Base-by-base conservation (phyloP, 2,329 filamentous ascomycete genomes). In the Pseudogymnoascus sp. region DNA sequence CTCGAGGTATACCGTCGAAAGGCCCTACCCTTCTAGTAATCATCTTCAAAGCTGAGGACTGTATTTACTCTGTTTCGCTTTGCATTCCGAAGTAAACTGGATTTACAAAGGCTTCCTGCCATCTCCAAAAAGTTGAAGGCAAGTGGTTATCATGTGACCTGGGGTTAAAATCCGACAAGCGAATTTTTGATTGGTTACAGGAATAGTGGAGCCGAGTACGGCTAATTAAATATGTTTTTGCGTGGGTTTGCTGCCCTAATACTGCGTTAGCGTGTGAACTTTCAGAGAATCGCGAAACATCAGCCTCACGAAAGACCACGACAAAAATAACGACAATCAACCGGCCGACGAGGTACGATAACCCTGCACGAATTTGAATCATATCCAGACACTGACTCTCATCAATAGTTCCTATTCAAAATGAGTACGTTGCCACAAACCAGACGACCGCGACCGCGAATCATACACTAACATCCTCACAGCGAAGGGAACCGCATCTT, bases 401-500 rank as follows among this genome's bases (percentile, higher is more conserved):
- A 35, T 49, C 33, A 60, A 38, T 33, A 23, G 62, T 66, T 66
- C 66, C 69, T 66, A 68, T 64, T 67, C 70, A 72, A 70, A 66
- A 72, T 72, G 71, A 72, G 71, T 72, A 70, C 65, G 71, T 66
- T 41, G 22, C 58, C 55, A 35, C 30, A 41, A 38, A 30, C 12
- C 35, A 23, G 52, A 45, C 60, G 60, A 58, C 33, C 33, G 38
- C 30, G 58, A 60, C 60, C 19, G 35, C 58, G 62, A 61, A 41
- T 39, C 63, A 60, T 38, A 39, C 19, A 67, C 69, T 71, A 58
- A 69, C 62, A 64, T 63, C 35, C 52, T 62, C 58, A 66, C 62
- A 72, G 71, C 71, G 55, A 73, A 73, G 67, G 71, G 71, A 62
- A 73, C 71, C 49, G 65, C 66, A 62, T 67, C 63, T 35, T 73